Conservation (phyloP, 371 early-diverging fungal genomes). For the Paraphysoderma sedebokerense region DNA sequence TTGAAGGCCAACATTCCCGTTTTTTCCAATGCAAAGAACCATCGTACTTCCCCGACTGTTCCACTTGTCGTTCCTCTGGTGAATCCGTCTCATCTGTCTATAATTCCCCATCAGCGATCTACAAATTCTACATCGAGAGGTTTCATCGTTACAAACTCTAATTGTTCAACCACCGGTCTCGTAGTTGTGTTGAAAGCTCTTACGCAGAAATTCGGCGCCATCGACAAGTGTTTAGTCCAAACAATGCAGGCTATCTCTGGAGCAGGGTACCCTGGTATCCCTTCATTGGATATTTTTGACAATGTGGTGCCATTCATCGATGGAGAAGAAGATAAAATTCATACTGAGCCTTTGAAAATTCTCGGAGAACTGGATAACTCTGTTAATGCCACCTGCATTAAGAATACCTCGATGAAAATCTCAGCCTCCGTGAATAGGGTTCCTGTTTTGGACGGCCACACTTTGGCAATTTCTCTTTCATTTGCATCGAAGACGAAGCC, state of each 20-base stretch:
- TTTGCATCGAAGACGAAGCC: conserved; percentile 36
- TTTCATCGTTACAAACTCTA: conserved; percentile 88
- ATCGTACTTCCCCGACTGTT: conserved; percentile 68
- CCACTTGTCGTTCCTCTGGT: conserved; percentile 86
- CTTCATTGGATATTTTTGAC: conserved; percentile 81
- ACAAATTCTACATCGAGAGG: conserved; percentile 49
- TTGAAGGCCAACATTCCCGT: conserved; percentile 63
- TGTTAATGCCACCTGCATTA: conserved; percentile 27
- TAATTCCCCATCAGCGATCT: conserved; percentile 56
- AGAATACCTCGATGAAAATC: conserved; percentile 34
- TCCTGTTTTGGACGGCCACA: conserved; percentile 89
- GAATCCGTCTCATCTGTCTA: conserved; percentile 68
- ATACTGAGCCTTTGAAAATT: conserved; percentile 83
- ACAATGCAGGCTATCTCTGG: conserved; percentile 94
- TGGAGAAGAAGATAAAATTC: conserved; percentile 96
- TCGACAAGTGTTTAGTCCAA: conserved; percentile 38
- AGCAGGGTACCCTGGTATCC: conserved; percentile 92
- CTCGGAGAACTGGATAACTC: no score
- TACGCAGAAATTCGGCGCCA: conserved; percentile 70
- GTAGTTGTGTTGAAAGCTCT: conserved; percentile 81
- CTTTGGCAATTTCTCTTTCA: conserved; percentile 67
- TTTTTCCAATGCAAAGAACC: conserved; percentile 91
- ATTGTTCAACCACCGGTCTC: conserved; percentile 91
- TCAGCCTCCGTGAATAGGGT: conserved; percentile 94
- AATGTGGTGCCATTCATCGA: conserved; percentile 85